Evolutionary conservation across 2,329 filamentous ascomycete species (phyloP).

Genomic region (Pseudogymnoascus sp.): DNA sequence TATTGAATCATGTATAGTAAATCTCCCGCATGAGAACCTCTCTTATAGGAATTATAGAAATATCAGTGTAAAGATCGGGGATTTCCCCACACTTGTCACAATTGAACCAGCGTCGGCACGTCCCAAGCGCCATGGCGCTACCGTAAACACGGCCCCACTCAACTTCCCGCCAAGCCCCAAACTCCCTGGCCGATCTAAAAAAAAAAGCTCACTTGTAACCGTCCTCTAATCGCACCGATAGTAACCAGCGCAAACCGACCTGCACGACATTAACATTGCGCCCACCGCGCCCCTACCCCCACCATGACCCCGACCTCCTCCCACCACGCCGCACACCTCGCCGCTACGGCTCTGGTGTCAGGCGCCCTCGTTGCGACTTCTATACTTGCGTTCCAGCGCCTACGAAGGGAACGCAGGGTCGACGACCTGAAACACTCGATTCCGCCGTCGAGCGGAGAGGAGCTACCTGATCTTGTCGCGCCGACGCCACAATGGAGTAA

Average conservation of each 20-base stretch:
- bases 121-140: neutral
- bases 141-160: neutral
- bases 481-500: constrained; percentile 43
- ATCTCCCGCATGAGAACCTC: neutral
- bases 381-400: constrained; percentile 54
- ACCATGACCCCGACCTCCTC: neutral
- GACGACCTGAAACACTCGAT: constrained; percentile 55
- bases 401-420: constrained; percentile 49
- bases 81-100: neutral
- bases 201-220: neutral
- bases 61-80: neutral
- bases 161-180: neutral
- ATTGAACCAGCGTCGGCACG: neutral
- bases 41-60: neutral
- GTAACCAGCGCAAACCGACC: neutral
- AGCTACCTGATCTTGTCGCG: constrained; percentile 27
- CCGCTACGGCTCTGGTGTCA: constrained; percentile 62
- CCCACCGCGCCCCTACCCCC: neutral
- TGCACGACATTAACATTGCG: neutral
- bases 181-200: neutral
- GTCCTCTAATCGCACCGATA: neutral
- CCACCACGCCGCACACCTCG: constrained; percentile 44
- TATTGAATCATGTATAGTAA: neutral
- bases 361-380: constrained; percentile 54
- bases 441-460: constrained; percentile 33